These are phyloP conservation scores for Heliosperma pusillum DNA, from an alignment of 148 eudicot species.

Conservation along the genomic window DNA sequence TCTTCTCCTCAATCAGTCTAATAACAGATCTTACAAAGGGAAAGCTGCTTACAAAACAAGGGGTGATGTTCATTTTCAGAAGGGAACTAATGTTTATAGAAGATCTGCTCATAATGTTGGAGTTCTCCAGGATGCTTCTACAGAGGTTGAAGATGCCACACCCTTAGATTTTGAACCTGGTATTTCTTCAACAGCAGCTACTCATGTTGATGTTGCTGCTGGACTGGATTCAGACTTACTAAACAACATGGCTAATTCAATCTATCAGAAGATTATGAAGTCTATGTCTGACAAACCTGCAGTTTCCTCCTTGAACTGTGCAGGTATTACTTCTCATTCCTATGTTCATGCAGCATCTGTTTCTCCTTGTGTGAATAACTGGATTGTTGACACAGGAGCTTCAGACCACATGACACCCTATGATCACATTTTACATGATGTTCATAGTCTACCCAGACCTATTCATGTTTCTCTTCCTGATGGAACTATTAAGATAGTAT, in stretches of 20 bases:
- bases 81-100: not conserved
- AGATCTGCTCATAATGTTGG: not conserved
- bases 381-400: slow-evolving; percentile 3
- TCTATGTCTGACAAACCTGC: too few relatives aligned
- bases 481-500: not conserved
- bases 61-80: not conserved
- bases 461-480: not conserved
- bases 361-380: not conserved
- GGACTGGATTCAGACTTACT: not conserved
- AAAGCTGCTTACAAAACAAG: too few relatives aligned
- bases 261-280: too few relatives aligned
- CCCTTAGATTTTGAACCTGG: too few relatives aligned
- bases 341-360: not conserved
- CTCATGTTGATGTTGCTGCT: not conserved
- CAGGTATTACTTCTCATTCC: not conserved
- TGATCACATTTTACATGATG: not conserved
- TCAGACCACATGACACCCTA: not conserved
- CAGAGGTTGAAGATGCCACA: not conserved
- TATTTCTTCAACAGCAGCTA: too few relatives aligned
- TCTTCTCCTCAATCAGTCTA: too few relatives aligned
- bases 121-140: not conserved
- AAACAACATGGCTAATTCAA: too few relatives aligned
- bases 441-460: not conserved
- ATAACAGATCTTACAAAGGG: not conserved
- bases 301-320: not conserved